Base-by-base conservation (phyloP, 116 monocot species). In the Zostera marina region DNA sequence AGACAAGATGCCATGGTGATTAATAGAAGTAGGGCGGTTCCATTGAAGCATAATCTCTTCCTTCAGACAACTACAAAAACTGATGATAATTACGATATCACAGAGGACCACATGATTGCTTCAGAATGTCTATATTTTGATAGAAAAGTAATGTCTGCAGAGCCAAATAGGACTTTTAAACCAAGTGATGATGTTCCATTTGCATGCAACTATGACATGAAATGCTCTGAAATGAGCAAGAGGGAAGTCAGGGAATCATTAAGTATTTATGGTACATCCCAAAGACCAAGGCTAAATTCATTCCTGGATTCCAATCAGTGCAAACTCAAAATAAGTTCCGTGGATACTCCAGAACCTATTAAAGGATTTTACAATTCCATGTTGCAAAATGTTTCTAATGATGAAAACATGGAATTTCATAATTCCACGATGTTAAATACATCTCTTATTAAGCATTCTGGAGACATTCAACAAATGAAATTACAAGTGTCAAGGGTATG, bases 141-240 rank as follows among this genome's bases (percentile, higher is more conserved):
- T 14, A 68, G 64, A 22, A 61, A 61, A 8, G 46, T 14, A 23
- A 8, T 23, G 23, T 24, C 47, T 47, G 25, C 16, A 16, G 8
- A 46, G 25, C 15, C 14, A 24, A 12, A 61, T 61, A 32, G 5
- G 26, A 44, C 46, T 61, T 11, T 3, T 41, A 25, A 47, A 13
- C 9, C 41, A 6, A 46, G 44, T 9, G 46, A 44, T 23, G 60
- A 21, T 12, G 23, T 44, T 22, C 40, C 60, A 14, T 47, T 66
- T 43, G 41, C 62, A 54, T 57, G 42, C 32, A 5, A 32, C 32
- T 5, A 1, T 72, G 76, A 62, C 40, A 66, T 60, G 40, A 70
- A 76, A 49, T 79, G 68, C 69, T 71, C 79, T 20, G 68, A 77
- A 72, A 66, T 66, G 26, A 85, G 61, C 63, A 74, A 65, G 45